Evolutionary conservation across 768 basidiomycete genomes (phyloP), one percentile per base, ranked within the genome.

Genomic region (Psilocybe sp.): DNA sequence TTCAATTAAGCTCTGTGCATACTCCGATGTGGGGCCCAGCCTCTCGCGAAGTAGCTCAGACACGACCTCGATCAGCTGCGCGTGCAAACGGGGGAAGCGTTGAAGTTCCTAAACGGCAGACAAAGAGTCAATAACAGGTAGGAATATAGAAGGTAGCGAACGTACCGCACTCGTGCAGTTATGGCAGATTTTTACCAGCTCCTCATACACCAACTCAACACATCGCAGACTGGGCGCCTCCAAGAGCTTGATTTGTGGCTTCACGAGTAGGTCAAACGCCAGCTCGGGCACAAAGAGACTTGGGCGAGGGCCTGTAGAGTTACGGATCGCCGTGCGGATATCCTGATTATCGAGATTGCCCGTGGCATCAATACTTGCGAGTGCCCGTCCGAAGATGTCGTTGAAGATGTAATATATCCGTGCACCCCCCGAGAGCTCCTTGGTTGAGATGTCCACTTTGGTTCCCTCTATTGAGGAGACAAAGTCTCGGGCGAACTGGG

Each of bases 371-470:
- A 99, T 92, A 5, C 82, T 87, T 48, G 84, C 80, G 6, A 99
- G 82, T 1, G 96, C 97, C 45, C 88, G 79, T 1, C 97, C 97
- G 62, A 98, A 99, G 46, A 98, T 83, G 61, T 98, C 97, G 65
- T 98, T 93, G 80, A 99, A 99, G 65, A 99, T 98, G 73, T 98
- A 98, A 70, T 98, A 98, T 69, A 99, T 93, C 47, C 97, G 82
- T 18, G 97, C 97, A 40, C 97, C 97, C 37, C 97, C 97, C 5
- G 91, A 98, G 13, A 99, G 84, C 65, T 99, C 97, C 65, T 99
- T 99, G 0, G 97, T 99, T 1, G 93, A 96, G 60, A 98, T 89
- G 54, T 97, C 92, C 35, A 96, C 80, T 49, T 92, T 92, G 12
- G 94, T 98, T 48, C 97, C 97, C 58, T 99, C 97, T 59, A 99